phyloP scores from a whole-genome alignment of 1,139 yeast species.

The Kluyveromyces marxianus region DNA sequence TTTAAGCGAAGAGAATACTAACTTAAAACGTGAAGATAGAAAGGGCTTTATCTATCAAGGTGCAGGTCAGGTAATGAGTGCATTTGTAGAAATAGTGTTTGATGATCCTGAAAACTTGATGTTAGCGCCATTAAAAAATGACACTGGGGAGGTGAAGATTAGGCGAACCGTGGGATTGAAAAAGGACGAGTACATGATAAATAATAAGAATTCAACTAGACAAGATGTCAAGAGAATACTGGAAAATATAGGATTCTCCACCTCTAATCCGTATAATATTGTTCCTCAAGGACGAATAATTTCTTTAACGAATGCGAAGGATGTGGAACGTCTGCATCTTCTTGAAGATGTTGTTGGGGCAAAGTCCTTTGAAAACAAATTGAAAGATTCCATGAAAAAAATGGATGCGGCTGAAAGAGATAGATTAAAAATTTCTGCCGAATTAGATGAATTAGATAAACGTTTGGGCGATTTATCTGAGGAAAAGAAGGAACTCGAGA shows the following conservation, averaged over 20 bases:
- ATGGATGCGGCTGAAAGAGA: conserved; percentile 68
- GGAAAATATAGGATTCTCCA: conserved; percentile 89
- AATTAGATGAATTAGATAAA: conserved; percentile 60
- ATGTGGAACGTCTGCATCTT: conserved; percentile 66
- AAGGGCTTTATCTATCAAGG: conserved; percentile 87
- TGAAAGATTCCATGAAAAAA: conserved; percentile 72
- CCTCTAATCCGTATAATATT: conserved; percentile 87
- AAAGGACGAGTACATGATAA: conserved; percentile 80
- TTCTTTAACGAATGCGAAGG: conserved; percentile 81
- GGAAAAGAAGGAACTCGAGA: conserved; percentile 70
- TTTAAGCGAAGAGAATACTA: conserved; percentile 81
- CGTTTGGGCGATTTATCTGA: conserved; percentile 71
- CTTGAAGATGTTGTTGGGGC: conserved; percentile 96
- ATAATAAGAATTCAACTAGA: conserved; percentile 70
- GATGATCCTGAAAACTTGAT: conserved; percentile 75
- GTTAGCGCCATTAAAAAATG: conserved; percentile 40
- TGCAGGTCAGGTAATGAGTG: conserved; percentile 86
- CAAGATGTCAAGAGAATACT: conserved; percentile 75
- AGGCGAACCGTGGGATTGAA: conserved; percentile 88
- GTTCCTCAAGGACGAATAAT: conserved; percentile 95
- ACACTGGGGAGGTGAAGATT: conserved; percentile 55
- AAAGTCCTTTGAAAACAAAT: conserved; percentile 74
- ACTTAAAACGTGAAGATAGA: conserved; percentile 82
- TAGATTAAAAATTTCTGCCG: conserved; percentile 66
- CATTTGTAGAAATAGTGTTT: conserved; percentile 83